Conservation (phyloP, 305 asterid species). For the Fraxinus paxiana region DNA sequence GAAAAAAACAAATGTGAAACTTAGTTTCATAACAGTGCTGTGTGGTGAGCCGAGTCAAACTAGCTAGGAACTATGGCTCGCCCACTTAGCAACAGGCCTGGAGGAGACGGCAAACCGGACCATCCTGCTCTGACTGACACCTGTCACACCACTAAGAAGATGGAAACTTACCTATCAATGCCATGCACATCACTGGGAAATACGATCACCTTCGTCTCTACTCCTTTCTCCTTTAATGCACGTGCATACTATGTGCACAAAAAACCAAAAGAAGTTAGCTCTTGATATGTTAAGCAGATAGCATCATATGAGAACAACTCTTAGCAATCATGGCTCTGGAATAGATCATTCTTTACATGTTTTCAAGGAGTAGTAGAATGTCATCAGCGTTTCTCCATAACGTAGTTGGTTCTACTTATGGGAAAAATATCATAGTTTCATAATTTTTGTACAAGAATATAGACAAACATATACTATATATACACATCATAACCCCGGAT, state of each 20-base stretch:
- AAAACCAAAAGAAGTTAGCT: background rate
- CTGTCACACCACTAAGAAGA: background rate
- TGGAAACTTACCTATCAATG: conserved; percentile 49
- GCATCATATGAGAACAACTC: background rate
- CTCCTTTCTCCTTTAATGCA: conserved; percentile 71
- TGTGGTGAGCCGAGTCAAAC: background rate
- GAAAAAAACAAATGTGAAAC: background rate
- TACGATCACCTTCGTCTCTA: conserved; percentile 53
- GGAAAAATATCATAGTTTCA: background rate
- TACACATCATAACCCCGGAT: background rate
- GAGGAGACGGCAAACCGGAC: background rate
- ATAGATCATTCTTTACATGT: background rate
- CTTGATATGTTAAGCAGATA: background rate
- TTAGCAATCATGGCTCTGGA: background rate
- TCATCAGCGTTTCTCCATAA: background rate
- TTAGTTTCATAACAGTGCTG: background rate
- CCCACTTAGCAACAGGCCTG: background rate
- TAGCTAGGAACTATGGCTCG: background rate
- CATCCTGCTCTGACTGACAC: background rate
- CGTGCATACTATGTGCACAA: conserved; percentile 53
- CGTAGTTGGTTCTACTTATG: background rate
- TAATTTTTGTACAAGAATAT: background rate
- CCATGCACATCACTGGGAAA: conserved; percentile 64
- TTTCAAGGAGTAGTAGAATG: background rate
- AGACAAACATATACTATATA: background rate